Evolutionary conservation across 805 yeast species (phyloP).

Genomic region (Nakazawaea wickerhamii): DNA sequence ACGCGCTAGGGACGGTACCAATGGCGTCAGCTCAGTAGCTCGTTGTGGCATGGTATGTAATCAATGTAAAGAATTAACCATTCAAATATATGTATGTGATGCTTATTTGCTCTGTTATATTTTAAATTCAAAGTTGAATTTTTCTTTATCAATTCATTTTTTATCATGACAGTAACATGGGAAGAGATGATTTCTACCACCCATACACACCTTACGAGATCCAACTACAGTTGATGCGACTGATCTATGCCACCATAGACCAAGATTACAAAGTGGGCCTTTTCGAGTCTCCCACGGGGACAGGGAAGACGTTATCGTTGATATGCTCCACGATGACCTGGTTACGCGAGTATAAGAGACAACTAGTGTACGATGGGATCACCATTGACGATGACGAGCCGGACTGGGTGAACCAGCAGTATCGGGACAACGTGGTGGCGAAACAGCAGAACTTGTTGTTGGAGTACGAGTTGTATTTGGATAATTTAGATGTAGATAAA

Average conservation of each 20-base stretch:
- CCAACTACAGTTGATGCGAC: conserved; percentile 70
- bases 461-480: conserved; percentile 37
- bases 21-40: conserved; percentile 6
- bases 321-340: conserved; percentile 84
- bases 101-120: too few species aligned
- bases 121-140: neutral
- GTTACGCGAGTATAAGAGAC: conserved; percentile 44
- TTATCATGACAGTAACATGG: neutral
- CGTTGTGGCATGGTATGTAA: neutral
- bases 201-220: conserved; percentile 81
- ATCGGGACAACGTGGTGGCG: conserved; percentile 27
- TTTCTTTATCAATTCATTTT: conserved; percentile 1
- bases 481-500: conserved; percentile 27
- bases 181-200: conserved; percentile 44
- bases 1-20: conserved; percentile 1
- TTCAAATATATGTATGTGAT: too few species aligned
- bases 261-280: conserved; percentile 60
- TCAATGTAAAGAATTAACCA: too few species aligned
- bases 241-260: conserved; percentile 59
- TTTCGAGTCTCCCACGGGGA: conserved; percentile 93
- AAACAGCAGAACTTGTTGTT: conserved; percentile 23
- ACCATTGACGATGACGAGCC: conserved; percentile 38
- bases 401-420: conserved; percentile 30
- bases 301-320: conserved; percentile 84
- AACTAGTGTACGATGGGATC: conserved; percentile 18